phyloP scores from a whole-genome alignment of 2,329 filamentous ascomycete species.

The Sporothrix humicola region DNA sequence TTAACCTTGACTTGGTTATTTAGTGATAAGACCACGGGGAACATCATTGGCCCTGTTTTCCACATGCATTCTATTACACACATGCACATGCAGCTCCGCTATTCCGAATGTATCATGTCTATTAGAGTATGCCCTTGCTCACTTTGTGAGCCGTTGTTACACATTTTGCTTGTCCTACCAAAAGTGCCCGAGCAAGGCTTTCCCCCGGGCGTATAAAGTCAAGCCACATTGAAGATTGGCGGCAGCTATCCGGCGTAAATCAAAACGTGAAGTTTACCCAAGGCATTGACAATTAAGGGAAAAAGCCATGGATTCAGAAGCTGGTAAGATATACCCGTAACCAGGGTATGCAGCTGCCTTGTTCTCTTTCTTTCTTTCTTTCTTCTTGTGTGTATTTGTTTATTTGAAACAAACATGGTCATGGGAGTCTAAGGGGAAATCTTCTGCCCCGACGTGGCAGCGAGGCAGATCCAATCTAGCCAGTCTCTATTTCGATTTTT shows the following conservation, averaged over 20 bases:
- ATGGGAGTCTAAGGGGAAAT: background rate
- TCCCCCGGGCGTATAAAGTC: conserved; percentile 1
- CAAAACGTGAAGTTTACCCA: conserved; percentile 12
- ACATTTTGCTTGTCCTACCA: background rate
- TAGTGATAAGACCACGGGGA: background rate
- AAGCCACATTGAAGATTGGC: background rate
- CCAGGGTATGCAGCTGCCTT: background rate
- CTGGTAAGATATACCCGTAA: background rate
- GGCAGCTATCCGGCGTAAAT: conserved; percentile 31
- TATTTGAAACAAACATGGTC: conserved; percentile 29
- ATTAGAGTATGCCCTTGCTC: background rate
- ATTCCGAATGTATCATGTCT: background rate
- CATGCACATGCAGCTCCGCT: conserved; percentile 13
- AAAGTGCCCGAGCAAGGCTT: conserved; percentile 4
- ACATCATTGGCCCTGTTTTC: background rate
- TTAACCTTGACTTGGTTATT: background rate
- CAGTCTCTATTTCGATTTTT: background rate
- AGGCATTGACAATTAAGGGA: background rate
- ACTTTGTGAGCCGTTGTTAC: background rate
- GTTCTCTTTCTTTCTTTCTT: conserved; percentile 8
- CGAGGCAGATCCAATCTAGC: background rate
- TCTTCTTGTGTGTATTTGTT: background rate
- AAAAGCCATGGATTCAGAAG: background rate
- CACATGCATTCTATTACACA: background rate
- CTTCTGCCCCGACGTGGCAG: background rate